phyloP scores from a whole-genome alignment of 192 early-diverging fungal genomes.

The Paraglomus occultum region DNA sequence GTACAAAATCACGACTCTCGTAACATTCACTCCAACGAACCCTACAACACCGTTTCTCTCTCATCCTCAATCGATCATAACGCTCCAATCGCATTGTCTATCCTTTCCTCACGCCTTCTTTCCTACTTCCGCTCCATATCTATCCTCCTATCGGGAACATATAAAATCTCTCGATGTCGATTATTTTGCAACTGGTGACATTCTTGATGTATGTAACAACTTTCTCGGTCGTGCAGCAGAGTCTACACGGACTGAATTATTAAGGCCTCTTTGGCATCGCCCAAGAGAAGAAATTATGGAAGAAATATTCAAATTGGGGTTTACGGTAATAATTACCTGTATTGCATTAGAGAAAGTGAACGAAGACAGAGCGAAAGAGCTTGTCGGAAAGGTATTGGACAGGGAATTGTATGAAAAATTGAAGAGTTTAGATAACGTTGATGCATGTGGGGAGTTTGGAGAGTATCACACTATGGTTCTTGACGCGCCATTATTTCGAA shows the following conservation, averaged over 20 bases:
- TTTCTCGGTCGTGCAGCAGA: conserved; percentile 58
- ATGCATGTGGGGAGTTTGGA: conserved; percentile 63
- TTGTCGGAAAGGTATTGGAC: conserved; percentile 45
- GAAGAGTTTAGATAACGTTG: conserved; percentile 42
- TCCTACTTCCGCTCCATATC: neutral
- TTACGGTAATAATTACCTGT: conserved; percentile 41
- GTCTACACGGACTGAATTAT: conserved; percentile 44
- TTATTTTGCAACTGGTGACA: conserved; percentile 44
- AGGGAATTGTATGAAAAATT: conserved; percentile 41
- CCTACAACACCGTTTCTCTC: conserved; percentile 7
- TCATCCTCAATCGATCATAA: conserved; percentile 10
- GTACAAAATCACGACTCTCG: conserved; percentile 3
- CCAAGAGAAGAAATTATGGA: conserved; percentile 44
- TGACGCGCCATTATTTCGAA: conserved; percentile 50
- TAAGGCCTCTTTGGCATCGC: conserved; percentile 57
- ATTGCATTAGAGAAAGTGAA: conserved; percentile 41
- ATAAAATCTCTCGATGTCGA: neutral
- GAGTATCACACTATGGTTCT: conserved; percentile 73
- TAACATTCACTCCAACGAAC: conserved; percentile 7
- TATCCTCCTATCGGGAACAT: conserved; percentile 13
- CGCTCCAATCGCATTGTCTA: neutral
- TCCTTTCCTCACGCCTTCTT: conserved; percentile 12
- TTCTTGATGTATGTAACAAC: conserved; percentile 56
- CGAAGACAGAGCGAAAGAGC: conserved; percentile 36
- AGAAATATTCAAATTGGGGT: conserved; percentile 42